These are phyloP conservation scores for Paratinospora sagittata DNA, from an alignment of 164 flowering plant species.

Conservation along the genomic window DNA sequence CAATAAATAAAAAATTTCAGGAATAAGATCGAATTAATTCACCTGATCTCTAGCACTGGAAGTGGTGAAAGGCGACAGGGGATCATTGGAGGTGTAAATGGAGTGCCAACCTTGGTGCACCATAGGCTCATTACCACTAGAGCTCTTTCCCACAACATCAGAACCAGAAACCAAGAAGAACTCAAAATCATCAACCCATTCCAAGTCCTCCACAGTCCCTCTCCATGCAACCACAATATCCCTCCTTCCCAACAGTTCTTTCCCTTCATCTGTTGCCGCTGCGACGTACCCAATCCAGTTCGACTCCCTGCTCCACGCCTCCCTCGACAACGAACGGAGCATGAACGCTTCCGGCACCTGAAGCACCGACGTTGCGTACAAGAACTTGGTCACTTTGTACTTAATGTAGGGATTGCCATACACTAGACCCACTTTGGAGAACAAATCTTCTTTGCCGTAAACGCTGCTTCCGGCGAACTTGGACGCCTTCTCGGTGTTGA, in stretches of 20 bases:
- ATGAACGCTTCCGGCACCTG: slow-evolving; percentile 35
- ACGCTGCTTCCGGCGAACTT: slow-evolving; percentile 33
- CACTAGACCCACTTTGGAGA: slow-evolving; percentile 22
- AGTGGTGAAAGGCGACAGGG: slow-evolving; percentile 30
- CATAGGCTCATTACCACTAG: background rate
- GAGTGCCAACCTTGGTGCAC: slow-evolving; percentile 41
- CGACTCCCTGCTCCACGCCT: slow-evolving; percentile 38
- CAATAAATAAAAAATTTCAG: too few relatives aligned
- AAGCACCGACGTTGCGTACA: slow-evolving; percentile 36
- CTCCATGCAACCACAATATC: slow-evolving; percentile 51
- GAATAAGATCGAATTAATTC: background rate
- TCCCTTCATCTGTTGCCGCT: slow-evolving; percentile 52
- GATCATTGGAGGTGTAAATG: slow-evolving; percentile 36
- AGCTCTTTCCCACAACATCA: slow-evolving; percentile 6
- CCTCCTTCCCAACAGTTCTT: slow-evolving; percentile 33
- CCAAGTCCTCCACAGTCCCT: slow-evolving; percentile 28
- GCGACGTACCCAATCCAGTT: slow-evolving; percentile 58
- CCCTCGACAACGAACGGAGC: slow-evolving; percentile 30
- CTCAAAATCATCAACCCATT: slow-evolving; percentile 37
- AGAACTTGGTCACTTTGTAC: slow-evolving; percentile 33
- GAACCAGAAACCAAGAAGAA: slow-evolving; percentile 27
- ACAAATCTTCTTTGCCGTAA: slow-evolving; percentile 23
- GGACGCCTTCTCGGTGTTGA: slow-evolving; percentile 30
- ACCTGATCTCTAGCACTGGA: slow-evolving; percentile 53
- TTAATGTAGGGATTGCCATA: slow-evolving; percentile 17